Evolutionary conservation across 2,329 filamentous ascomycete species (phyloP), one percentile per base, ranked within the genome.

Genomic region (Ascochyta pisi): DNA sequence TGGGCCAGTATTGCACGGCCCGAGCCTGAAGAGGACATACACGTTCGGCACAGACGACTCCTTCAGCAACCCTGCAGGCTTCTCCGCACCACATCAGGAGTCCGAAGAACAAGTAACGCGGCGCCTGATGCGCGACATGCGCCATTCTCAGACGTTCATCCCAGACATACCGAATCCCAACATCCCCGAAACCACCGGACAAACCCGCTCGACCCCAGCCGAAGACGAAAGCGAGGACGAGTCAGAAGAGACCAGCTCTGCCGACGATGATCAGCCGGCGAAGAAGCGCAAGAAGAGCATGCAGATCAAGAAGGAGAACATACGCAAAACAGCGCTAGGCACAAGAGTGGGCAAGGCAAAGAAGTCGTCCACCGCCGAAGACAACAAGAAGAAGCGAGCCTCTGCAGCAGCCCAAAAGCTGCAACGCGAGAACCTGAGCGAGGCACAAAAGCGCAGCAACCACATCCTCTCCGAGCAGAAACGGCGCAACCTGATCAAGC

Each of bases 381-480:
- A 39, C 10, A 56, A 50, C 41, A 74, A 71, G 60, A 71, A 69
- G 47, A 71, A 70, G 44, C 63, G 70, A 6, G 43, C 58, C 5
- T 62, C 69, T 2, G 57, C 70, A 15, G 61, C 66, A 0, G 59
- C 63, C 5, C 65, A 69, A 35, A 73, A 70, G 48, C 44, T 64
- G 7, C 70, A 70, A 23, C 72, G 73, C 31, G 84, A 88, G 66
- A 88, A 88, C 61, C 73, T 95, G 4, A 85, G 87, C 0, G 90
- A 94, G 63, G 87, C 89, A 57, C 89, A 95, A 75, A 95, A 94
- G 76, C 83, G 91, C 41, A 88, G 88, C 67, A 96, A 96, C 64
- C 91, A 96, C 70, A 95, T 96, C 62, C 83, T 88, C 48, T 95
- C 91, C 48, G 92, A 96, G 71, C 91, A 96, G 77, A 96, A 95